Base-by-base conservation (phyloP, 805 yeast species). In the Lipomyces kockii region DNA sequence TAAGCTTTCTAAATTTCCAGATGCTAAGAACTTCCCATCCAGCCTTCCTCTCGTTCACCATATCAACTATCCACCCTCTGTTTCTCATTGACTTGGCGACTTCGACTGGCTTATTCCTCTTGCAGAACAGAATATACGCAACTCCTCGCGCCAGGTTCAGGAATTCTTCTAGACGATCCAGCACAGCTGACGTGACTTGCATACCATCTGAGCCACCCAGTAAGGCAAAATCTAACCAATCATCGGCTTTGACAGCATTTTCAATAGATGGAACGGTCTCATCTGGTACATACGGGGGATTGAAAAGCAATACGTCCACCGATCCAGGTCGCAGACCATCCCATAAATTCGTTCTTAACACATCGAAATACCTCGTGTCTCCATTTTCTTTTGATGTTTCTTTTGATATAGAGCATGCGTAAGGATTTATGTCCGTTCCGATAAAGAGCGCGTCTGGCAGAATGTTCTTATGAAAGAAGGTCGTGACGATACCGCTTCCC, bases 251-350 rank as follows among this genome's bases (percentile, higher is more conserved):
- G 2, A 81, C 82, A 0, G 71, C 72, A 0, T 66, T 67, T 0
- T 95, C 95, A 1, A 84, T 72, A 0, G 70, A 74, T 0, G 98
- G 98, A 0, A 91, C 89, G 0, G 62, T 56, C 66, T 87, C 92
- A 0, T 94, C 91, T 0, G 99, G 99, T 0, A 95, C 99, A 76
- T 95, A 95, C 0, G 99, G 99, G 0, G 99, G 99, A 75, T 95
- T 95, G 79, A 95, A 95, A 0, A 95, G 82, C 27, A 95, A 79
- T 0, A 94, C 65, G 74, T 95, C 98, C 1, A 92, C 83, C 3
- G 79, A 61, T 1, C 82, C 72, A 0, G 75, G 74, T 12, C 84
- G 76, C 9, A 92, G 69, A 2, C 86, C 81, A 9, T 83, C 73
- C 0, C 89, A 83, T 37, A 92, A 78, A 73, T 85, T 85, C 76